Base-by-base conservation (phyloP, 257 asterid genomes). In the Voacanga thouarsii region DNA sequence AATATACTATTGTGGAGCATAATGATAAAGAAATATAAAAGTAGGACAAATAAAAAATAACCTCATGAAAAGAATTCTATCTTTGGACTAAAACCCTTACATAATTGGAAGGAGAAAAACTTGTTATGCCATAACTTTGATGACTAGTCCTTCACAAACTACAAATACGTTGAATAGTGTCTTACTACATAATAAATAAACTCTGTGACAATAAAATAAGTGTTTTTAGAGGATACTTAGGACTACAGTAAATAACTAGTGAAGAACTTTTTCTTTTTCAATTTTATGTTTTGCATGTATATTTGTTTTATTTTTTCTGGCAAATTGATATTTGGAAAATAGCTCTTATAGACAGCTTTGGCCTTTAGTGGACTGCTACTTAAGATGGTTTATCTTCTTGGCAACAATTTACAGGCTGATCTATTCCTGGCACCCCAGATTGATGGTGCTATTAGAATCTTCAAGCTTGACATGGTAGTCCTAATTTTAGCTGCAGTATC, bases 341-440 rank as follows among this genome's bases (percentile, higher is more conserved):
- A 12, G 45, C 19, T 55, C 33, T 57, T 53, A 1, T 14, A 66
- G 71, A 33, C 49, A 66, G 7, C 8, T 66, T 30, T 30, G 5
- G 45, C 71, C n/a, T 64, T 66, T 39, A 7, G 14, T 11, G 23
- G 43, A 66, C 28, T 66, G 49, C 26, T 37, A 10, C 53, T 51
- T 18, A 19, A 19, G 63, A 71, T 78, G 69, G 15, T 2, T 76
- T 72, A 44, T 81, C 78, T 67, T 51, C 45, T 28, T 69, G 55
- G n/a, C 37, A 5, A 26, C 28, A 10, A 28, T 53, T 72, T 84
- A 77, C 92, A 90, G 97, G 97, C 92, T 80, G 97, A 92, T 86
- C 57, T 89, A 75, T 92, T 85, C 87, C 80, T 92, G 84, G 94
- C 92, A 33, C 97, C 97, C 76, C 96, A 92, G 85, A 88, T 92